Conservation (phyloP, 73 alveolate genomes). For the Effrenium voratum region DNA sequence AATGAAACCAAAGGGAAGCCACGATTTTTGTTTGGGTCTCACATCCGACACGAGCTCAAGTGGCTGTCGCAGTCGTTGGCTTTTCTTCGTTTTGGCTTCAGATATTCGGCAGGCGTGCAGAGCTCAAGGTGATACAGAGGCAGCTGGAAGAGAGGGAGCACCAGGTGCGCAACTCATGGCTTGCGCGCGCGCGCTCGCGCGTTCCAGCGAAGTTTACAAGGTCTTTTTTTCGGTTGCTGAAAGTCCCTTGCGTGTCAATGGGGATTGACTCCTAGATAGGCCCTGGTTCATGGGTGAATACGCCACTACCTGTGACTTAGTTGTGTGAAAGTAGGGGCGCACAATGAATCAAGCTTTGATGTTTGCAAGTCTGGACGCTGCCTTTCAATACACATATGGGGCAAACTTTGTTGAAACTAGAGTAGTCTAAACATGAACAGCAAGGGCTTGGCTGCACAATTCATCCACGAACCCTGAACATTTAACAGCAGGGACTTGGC, state of each 20-base stretch:
- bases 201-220: neutral
- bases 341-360: neutral
- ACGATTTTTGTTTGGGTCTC: neutral
- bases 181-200: too few species aligned
- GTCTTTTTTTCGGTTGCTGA: neutral
- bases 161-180: conserved; percentile 28
- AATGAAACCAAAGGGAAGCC: too few species aligned
- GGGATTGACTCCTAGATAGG: neutral
- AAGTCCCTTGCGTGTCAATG: neutral
- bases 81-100: neutral
- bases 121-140: conserved; percentile 41
- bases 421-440: too few species aligned
- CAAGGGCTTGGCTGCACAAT: too few species aligned
- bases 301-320: neutral
- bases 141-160: conserved; percentile 79
- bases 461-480: too few species aligned
- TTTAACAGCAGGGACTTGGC: neutral
- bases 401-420: too few species aligned
- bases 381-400: too few species aligned
- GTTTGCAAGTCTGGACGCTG: too few species aligned
- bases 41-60: neutral
- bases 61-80: neutral
- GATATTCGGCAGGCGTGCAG: conserved; percentile 38
- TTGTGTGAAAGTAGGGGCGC: neutral
- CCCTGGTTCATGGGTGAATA: neutral